Percentiles rank a stretch among this genome's conserved stretches.
These are phyloP conservation scores for Lindgomyces ingoldianus DNA, from an alignment of 495 filamentous ascomycete species.

Conservation along the genomic window DNA sequence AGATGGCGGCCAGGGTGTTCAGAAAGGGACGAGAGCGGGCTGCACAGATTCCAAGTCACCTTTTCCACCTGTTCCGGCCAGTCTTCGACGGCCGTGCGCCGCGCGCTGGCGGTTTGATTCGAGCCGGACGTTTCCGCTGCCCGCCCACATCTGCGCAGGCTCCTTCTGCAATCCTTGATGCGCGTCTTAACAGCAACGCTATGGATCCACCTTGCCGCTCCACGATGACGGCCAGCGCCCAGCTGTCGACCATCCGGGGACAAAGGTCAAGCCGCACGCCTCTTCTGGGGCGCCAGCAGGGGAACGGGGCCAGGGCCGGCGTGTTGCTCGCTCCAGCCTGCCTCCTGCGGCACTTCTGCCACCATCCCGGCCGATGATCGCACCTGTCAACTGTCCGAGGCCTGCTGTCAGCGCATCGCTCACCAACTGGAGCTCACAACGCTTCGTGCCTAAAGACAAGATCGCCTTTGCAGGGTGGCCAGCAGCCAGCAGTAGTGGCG, in stretches of 20 bases:
- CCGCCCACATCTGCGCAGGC: slow-evolving; percentile 16
- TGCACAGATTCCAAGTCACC: slow-evolving; percentile 3
- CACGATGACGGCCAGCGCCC: slow-evolving; percentile 8
- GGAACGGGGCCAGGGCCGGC: neutral
- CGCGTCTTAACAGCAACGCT: slow-evolving; percentile 25
- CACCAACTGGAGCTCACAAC: neutral
- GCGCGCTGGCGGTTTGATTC: slow-evolving; percentile 15
- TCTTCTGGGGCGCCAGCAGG: slow-evolving; percentile 18
- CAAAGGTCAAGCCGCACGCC: slow-evolving; percentile 24
- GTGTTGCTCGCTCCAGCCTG: slow-evolving; percentile 22
- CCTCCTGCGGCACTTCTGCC: slow-evolving; percentile 28
- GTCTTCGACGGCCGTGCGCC: slow-evolving; percentile 23
- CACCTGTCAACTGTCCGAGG: slow-evolving; percentile 17
- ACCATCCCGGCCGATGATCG: slow-evolving; percentile 33
- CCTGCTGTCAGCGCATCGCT: slow-evolving; percentile 15
- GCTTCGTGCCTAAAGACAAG: slow-evolving; percentile 30
- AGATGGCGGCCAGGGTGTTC: slow-evolving; percentile 13
- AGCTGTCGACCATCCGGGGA: slow-evolving; percentile 17
- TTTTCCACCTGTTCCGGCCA: neutral
- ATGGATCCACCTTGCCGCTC: slow-evolving; percentile 16
- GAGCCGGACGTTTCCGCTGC: slow-evolving; percentile 36
- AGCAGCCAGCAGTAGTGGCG: neutral
- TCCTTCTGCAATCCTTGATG: slow-evolving; percentile 8
- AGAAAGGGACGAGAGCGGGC: slow-evolving; percentile 17
- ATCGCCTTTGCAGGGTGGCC: slow-evolving; percentile 27